Evolutionary conservation across 1,139 yeast species (phyloP), one percentile per base, ranked within the genome.

Genomic region (Blastobotrys persicus): DNA sequence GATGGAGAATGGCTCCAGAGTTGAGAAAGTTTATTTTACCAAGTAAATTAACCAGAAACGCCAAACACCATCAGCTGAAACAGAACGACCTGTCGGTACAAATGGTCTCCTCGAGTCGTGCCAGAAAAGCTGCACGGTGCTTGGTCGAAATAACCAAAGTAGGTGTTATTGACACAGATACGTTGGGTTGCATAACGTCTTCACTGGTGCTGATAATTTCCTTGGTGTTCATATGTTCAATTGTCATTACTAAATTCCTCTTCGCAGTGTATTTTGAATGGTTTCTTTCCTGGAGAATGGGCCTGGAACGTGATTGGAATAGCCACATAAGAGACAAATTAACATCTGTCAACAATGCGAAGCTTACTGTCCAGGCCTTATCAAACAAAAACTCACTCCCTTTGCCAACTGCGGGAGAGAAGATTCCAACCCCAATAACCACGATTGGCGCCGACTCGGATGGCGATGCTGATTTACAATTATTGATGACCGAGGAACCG

Each of bases 151-250:
- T 86, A 46, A 74, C 85, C 42, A 87, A 84, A 68, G 89, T 88
- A 19, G 96, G 96, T 28, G 80, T 79, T 33, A 79, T 88, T 50
- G 95, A 88, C 64, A 78, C 88, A 0, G 86, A 85, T 46, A 80
- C 95, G 9, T 77, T 88, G 55, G 96, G 96, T 11, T 88, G 96
- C 69, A 80, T 88, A 64, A 86, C 94, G 0, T 85, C 95, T 1
- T 73, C 77, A 51, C 77, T 85, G 43, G 91, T 87, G 0, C 74
- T 88, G 55, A 76, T 78, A 56, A 74, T 81, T 9, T 83, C 95
- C 0, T 75, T 88, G 62, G 78, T 82, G n/a, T 85, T 88, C 61
- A 86, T 88, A 56, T 72, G 88, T 46, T 74, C 89, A 1, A 81
- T 88, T 48, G 88, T 86, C 28, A 59, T 82, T 28, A 72, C 74